Evolutionary conservation across 441 rosid genomes (phyloP).

Genomic region (Pelargonium myrrhifolium): DNA sequence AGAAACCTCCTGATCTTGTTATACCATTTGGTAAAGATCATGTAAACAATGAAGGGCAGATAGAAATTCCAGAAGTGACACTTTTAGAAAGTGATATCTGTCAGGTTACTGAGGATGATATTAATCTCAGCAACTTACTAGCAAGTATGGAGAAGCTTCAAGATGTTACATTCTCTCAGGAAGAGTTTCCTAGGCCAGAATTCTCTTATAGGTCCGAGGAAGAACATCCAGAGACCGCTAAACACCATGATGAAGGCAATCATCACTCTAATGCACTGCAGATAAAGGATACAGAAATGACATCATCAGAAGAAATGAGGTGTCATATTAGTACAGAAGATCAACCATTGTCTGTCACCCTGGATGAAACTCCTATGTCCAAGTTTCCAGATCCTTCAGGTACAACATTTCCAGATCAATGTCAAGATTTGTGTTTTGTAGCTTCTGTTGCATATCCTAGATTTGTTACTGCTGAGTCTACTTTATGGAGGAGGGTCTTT

Average conservation of each 20-base stretch:
- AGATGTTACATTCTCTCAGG: conserved; percentile 20
- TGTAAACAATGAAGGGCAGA: too few relatives aligned
- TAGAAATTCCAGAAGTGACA: conserved; percentile 14
- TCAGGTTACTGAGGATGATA: conserved; percentile 18
- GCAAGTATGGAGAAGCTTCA: conserved; percentile 42
- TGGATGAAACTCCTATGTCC: conserved; percentile 32
- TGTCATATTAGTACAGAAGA: conserved; percentile 19
- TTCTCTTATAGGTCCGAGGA: conserved; percentile 13
- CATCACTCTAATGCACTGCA: conserved; percentile 20
- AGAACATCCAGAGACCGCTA: conserved; percentile 8
- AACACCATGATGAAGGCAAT: conserved; percentile 17
- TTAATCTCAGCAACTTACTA: conserved; percentile 19
- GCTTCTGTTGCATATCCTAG: not conserved
- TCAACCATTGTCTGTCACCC: conserved; percentile 26
- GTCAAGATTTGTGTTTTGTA: not conserved
- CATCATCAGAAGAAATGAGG: conserved; percentile 14
- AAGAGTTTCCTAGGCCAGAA: conserved; percentile 19
- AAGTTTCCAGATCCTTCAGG: conserved; percentile 36
- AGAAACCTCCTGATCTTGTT: not conserved
- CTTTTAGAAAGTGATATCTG: conserved; percentile 23
- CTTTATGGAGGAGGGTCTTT: conserved; percentile 1
- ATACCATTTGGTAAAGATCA: too few relatives aligned
- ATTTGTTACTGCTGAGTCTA: not conserved
- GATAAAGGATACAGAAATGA: conserved; percentile 15
- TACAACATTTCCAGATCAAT: conserved; percentile 14